Base-by-base conservation (phyloP, 2,329 filamentous ascomycete species). In the Diplocarpon mali region DNA sequence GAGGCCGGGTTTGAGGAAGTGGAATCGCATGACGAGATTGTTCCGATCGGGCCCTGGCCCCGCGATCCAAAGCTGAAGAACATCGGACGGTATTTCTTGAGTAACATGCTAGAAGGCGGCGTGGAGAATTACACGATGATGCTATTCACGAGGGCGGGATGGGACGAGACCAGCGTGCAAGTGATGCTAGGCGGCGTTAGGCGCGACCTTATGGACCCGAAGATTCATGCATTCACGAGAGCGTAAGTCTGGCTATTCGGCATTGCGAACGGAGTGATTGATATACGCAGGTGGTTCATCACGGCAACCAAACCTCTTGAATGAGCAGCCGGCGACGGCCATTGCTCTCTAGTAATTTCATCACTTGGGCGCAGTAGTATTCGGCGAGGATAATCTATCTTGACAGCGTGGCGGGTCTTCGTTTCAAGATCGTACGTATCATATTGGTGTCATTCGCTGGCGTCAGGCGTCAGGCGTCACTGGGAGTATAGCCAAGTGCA, bases 1-100 rank as follows among this genome's bases (percentile, higher is more conserved):
- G 51, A 60, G 20, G 62, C 60, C 3, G 68, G 68, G 4, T 70
- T 70, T 50, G 61, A 61, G 8, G 60, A 67, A 44, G 63, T 70
- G 6, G 24, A 24, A 5, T 45, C 67, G 34, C 28, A 28, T 3
- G 35, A 46, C 32, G 44, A 35, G 34, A 45, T 51, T 24, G 43
- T 53, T 16, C 52, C 54, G 1, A 47, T 61, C 2, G 60, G 60
- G 2, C 39, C 46, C 2, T 65, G 63, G 63, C 55, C 62, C 16
- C 53, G 50, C 20, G 57, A 65, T 43, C 50, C 51, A 5, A 51
- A 51, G 20, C 38, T 55, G 32, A 62, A 57, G 46, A 50, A 59
- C 34, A 53, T 63, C 16, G 62, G 62, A 10, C 38, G 39, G 30
- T 56, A 52, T 20, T 53, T 50, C 35, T 31, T 53, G 35, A 45